Conservation (phyloP, 2,329 filamentous ascomycete species). For the Fonsecaea monophora region DNA sequence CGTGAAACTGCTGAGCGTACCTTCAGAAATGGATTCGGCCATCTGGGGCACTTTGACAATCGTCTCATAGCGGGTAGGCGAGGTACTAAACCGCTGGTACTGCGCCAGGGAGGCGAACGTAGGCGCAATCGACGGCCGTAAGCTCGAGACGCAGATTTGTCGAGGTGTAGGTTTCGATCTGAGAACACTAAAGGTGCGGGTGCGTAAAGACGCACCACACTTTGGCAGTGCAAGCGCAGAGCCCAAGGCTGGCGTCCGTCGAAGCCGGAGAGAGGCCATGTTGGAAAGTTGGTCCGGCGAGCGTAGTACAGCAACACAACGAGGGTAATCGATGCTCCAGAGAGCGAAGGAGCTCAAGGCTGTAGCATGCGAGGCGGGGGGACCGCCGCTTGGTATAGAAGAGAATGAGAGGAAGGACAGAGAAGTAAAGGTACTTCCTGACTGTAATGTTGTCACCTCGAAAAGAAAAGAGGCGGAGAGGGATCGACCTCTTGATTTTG, state of each 20-base stretch:
- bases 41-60: conserved; percentile 94
- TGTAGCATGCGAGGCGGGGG: conserved; percentile 32
- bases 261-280: conserved; percentile 38
- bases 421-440: conserved; percentile 10
- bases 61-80: conserved; percentile 60
- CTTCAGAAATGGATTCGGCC: conserved; percentile 98
- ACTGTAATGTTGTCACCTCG: background rate
- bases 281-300: conserved; percentile 15
- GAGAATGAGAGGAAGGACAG: conserved; percentile 11
- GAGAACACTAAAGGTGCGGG: conserved; percentile 35
- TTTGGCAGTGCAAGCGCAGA: conserved; percentile 33
- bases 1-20: conserved; percentile 92
- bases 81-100: conserved; percentile 39
- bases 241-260: conserved; percentile 35
- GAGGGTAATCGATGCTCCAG: conserved; percentile 29
- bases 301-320: conserved; percentile 21
- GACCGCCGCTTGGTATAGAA: conserved; percentile 25
- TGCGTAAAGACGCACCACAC: conserved; percentile 24
- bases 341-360: conserved; percentile 31
- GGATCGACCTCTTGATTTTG: conserved; percentile 3
- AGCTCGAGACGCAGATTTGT: conserved; percentile 20
- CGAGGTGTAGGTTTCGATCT: conserved; percentile 27
- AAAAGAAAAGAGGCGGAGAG: background rate
- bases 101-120: conserved; percentile 25
- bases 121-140: conserved; percentile 18